These are phyloP conservation scores for Fraxinus ornus DNA, from an alignment of 305 asterid genomes.

Conservation along the genomic window DNA sequence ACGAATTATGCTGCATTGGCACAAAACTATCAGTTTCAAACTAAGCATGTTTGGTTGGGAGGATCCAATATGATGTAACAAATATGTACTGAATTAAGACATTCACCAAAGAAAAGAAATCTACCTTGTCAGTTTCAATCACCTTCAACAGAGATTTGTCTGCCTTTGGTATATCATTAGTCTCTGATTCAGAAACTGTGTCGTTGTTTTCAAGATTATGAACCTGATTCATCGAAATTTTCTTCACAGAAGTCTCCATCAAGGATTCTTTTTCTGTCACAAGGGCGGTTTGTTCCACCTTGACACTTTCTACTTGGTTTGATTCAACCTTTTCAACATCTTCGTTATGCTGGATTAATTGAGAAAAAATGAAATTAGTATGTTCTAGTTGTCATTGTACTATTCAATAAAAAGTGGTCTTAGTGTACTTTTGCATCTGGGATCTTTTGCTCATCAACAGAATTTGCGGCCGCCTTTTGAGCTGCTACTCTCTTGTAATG, in stretches of 20 bases:
- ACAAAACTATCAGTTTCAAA: slow-evolving; percentile 9
- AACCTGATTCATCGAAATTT: slow-evolving; percentile 6
- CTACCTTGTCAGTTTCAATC: not conserved
- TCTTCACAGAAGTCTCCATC: slow-evolving; percentile 19
- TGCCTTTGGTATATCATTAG: slow-evolving; percentile 40
- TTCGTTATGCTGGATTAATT: not conserved
- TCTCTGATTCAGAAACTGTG: slow-evolving; percentile 42
- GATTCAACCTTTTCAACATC: not conserved
- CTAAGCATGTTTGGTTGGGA: not conserved
- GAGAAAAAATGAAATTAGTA: not conserved
- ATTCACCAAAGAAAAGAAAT: not conserved
- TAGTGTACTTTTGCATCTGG: slow-evolving; percentile 1
- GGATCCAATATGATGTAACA: not conserved
- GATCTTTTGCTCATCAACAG: slow-evolving; percentile 23
- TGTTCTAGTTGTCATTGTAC: not conserved
- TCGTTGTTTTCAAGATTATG: slow-evolving; percentile 31
- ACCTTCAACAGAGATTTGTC: slow-evolving; percentile 66
- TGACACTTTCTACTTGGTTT: slow-evolving; percentile 6
- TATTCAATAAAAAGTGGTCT: not conserved
- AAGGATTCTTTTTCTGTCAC: slow-evolving; percentile 18
- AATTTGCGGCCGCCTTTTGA: slow-evolving; percentile 67
- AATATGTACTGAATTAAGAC: not conserved
- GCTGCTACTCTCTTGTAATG: slow-evolving; percentile 90
- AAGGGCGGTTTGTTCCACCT: slow-evolving; percentile 10
- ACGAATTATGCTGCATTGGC: slow-evolving; percentile 32